Evolutionary conservation across 1,284 basidiomycete genomes (phyloP).

Genomic region (Thelephora terrestris): DNA sequence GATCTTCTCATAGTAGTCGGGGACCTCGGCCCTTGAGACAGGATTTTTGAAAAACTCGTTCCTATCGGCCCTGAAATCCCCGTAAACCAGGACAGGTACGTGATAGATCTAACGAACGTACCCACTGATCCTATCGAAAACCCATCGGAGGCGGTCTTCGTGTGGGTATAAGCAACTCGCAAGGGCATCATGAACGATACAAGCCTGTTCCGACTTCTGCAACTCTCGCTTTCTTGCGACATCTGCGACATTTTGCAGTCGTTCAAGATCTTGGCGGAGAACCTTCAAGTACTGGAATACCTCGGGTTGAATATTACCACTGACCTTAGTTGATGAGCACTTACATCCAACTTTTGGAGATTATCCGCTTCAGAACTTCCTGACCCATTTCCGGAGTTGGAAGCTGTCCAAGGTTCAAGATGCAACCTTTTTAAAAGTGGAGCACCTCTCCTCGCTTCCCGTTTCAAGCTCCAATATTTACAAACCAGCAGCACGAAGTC

Average conservation of each 20-base stretch:
- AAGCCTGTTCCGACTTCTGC: slow-evolving; percentile 69
- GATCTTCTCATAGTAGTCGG: slow-evolving; percentile 89
- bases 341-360: slow-evolving; percentile 72
- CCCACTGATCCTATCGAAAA: slow-evolving; percentile 65
- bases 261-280: slow-evolving; percentile 73
- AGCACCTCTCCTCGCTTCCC: slow-evolving; percentile 88
- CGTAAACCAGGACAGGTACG: not conserved
- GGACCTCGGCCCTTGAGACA: slow-evolving; percentile 72
- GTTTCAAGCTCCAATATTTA: slow-evolving; percentile 94
- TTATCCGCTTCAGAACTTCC: slow-evolving; percentile 69
- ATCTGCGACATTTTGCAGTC: slow-evolving; percentile 63
- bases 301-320: not conserved
- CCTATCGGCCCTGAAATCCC: slow-evolving; percentile 54
- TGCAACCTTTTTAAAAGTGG: slow-evolving; percentile 91
- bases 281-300: slow-evolving; percentile 49
- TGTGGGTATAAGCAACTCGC: slow-evolving; percentile 60
- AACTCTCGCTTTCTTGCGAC: slow-evolving; percentile 76
- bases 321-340: slow-evolving; percentile 8
- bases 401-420: slow-evolving; percentile 95
- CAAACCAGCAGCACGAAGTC: slow-evolving; percentile 77
- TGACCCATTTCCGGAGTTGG: slow-evolving; percentile 39
- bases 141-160: slow-evolving; percentile 47
- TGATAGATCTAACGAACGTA: slow-evolving; percentile 26
- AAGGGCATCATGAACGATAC: slow-evolving; percentile 63
- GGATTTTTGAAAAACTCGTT: slow-evolving; percentile 71